Conservation (phyloP, 1,139 yeast species). For the Geotrichum phurueaensis region DNA sequence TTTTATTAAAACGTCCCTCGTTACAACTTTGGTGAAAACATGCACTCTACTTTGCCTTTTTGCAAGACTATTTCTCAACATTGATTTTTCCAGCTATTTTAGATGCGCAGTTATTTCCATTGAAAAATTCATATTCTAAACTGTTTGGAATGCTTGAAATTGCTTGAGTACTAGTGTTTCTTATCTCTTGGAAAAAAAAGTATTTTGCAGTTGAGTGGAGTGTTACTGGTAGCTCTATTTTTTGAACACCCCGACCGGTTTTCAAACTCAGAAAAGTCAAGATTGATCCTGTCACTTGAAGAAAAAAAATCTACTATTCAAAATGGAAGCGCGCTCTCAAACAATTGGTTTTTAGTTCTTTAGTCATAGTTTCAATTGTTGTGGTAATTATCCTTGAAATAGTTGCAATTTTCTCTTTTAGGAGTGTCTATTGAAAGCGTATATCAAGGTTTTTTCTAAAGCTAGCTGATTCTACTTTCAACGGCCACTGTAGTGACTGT, state of each 20-base stretch:
- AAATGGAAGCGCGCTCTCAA: conserved; percentile 45
- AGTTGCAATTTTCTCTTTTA: conserved; percentile 61
- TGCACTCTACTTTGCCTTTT: conserved; percentile 73
- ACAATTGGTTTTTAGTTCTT: conserved; percentile 57
- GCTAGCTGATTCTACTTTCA: conserved; percentile 61
- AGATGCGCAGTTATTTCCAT: conserved; percentile 53
- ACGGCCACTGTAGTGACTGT: conserved; percentile 62
- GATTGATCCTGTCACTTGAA: conserved; percentile 36
- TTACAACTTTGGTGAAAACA: conserved; percentile 53
- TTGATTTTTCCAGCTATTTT: conserved; percentile 46
- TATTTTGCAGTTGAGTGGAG: conserved; percentile 57
- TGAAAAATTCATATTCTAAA: conserved; percentile 52
- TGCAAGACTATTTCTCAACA: conserved; percentile 57
- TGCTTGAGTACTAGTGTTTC: conserved; percentile 56
- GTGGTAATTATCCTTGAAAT: conserved; percentile 51
- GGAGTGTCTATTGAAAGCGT: conserved; percentile 82
- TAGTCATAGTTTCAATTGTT: conserved; percentile 54
- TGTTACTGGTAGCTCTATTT: conserved; percentile 49
- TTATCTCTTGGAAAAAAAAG: conserved; percentile 55
- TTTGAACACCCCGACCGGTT: conserved; percentile 45
- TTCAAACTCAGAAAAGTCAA: conserved; percentile 37
- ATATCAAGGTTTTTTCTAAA: conserved; percentile 75
- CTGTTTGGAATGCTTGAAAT: conserved; percentile 50
- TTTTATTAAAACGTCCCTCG: no score
- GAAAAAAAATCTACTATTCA: conserved; percentile 36